Conservation (phyloP, 805 yeast genomes). For the Nakazawaea pomicola region DNA sequence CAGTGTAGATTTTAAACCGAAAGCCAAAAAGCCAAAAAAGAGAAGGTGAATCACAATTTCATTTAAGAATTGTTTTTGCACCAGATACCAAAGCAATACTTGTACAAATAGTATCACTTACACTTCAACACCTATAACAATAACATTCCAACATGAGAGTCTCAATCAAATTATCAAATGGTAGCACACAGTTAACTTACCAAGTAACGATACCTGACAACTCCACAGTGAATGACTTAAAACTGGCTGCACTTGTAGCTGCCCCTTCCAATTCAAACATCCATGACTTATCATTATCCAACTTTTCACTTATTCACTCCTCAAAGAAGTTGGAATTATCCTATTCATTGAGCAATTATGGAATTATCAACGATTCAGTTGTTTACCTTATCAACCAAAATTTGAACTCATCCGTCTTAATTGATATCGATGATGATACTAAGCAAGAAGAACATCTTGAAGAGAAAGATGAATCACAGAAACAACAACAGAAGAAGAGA, state of each 20-base stretch:
- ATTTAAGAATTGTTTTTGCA: too few species aligned
- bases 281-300: slow-evolving; percentile 7
- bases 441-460: background rate
- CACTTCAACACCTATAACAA: background rate
- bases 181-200: slow-evolving; percentile 25
- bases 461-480: background rate
- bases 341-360: slow-evolving; percentile 20
- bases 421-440: slow-evolving; percentile 8
- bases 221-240: slow-evolving; percentile 47
- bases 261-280: slow-evolving; percentile 20
- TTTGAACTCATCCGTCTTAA: slow-evolving; percentile 14
- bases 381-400: slow-evolving; percentile 23
- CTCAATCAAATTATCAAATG: slow-evolving; percentile 42
- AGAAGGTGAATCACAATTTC: too few species aligned
- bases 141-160: slow-evolving; percentile 36
- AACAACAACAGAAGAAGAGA: slow-evolving; percentile 21
- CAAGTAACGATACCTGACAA: slow-evolving; percentile 46
- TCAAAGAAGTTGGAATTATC: slow-evolving; percentile 28
- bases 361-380: slow-evolving; percentile 23
- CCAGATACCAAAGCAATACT: too few species aligned
- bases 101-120: too few species aligned
- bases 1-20: too few species aligned
- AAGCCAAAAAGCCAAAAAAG: too few species aligned
- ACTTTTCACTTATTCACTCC: slow-evolving; percentile 26
- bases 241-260: slow-evolving; percentile 39